Evolutionary conservation across 2,329 filamentous ascomycete genomes (phyloP).

Genomic region (Magnaporthales sp.): DNA sequence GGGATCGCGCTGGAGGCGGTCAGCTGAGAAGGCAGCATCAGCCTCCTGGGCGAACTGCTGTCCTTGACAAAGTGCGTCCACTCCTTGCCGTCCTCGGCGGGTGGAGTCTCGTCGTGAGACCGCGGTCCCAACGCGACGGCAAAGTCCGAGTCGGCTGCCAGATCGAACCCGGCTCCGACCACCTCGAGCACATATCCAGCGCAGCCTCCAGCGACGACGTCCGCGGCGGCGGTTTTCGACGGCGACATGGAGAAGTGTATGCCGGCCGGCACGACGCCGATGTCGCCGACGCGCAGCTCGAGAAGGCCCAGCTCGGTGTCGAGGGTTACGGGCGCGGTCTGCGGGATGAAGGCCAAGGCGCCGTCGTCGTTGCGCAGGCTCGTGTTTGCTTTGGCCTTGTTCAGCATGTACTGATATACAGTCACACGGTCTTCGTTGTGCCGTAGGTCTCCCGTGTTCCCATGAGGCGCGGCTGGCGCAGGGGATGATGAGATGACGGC

Average conservation of each 20-base stretch:
- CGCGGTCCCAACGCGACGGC: background rate
- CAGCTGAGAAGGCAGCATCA: background rate
- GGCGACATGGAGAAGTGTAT: constrained; percentile 53
- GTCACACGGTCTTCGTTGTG: constrained; percentile 27
- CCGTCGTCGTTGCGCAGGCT: constrained; percentile 53
- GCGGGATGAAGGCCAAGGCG: constrained; percentile 57
- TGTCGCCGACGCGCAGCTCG: constrained; percentile 55
- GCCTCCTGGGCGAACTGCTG: background rate
- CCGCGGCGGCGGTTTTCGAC: constrained; percentile 15
- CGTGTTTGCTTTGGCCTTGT: constrained; percentile 33
- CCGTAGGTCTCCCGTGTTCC: background rate
- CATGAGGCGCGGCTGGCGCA: constrained; percentile 11
- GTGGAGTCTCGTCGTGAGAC: background rate
- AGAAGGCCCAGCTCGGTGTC: constrained; percentile 56
- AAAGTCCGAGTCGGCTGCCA: background rate
- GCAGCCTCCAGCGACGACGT: background rate
- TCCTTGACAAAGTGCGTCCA: background rate
- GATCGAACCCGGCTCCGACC: constrained; percentile 49
- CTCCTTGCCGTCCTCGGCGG: background rate
- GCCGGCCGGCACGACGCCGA: constrained; percentile 57
- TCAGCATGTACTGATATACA: constrained; percentile 37
- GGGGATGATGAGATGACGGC: constrained; percentile 20
- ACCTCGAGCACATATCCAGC: constrained; percentile 58
- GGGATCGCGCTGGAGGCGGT: background rate
- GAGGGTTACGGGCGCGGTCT: constrained; percentile 56